These are phyloP conservation scores for Brassica rapa DNA, from an alignment of 345 rosid species.

Conservation along the genomic window DNA sequence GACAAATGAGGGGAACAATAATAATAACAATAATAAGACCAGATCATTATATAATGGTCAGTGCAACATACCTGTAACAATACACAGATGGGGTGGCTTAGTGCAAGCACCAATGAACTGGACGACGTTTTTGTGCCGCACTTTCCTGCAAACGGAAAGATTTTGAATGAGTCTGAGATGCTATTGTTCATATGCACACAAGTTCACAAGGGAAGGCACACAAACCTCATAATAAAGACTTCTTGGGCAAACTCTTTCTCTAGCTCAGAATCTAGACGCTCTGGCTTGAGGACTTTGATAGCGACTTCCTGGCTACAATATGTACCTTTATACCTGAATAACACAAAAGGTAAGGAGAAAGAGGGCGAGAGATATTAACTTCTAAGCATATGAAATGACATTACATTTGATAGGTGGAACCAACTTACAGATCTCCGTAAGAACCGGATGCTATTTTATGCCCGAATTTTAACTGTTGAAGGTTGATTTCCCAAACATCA, in stretches of 20 bases:
- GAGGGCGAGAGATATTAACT: not conserved
- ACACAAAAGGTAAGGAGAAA: constrained; percentile 13
- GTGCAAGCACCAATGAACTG: constrained; percentile 99
- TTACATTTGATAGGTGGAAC: constrained; percentile 14
- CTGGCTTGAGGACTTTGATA: constrained; percentile 93
- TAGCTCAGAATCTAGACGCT: constrained; percentile 77
- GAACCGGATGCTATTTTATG: constrained; percentile 93
- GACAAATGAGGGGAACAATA: not conserved
- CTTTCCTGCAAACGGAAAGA: constrained; percentile 61
- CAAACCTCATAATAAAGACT: constrained; percentile 94
- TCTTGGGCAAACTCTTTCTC: constrained; percentile 96
- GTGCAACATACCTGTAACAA: constrained; percentile 70
- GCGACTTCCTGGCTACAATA: constrained; percentile 97
- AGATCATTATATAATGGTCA: constrained; percentile 13
- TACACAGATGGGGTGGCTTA: constrained; percentile 86
- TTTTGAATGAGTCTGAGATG: constrained; percentile 26
- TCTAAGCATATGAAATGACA: constrained; percentile 18
- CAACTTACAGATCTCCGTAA: constrained; percentile 93
- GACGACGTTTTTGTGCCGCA: constrained; percentile 92
- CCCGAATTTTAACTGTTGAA: constrained; percentile 64
- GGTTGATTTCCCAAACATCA: constrained; percentile 97
- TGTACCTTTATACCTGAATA: constrained; percentile 83
- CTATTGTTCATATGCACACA: constrained; percentile 3
- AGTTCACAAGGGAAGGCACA: constrained; percentile 8
- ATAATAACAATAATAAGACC: constrained; percentile 5